Base-by-base conservation (phyloP, 2,329 filamentous ascomycete genomes). In the Trichophyton benhamiae region DNA sequence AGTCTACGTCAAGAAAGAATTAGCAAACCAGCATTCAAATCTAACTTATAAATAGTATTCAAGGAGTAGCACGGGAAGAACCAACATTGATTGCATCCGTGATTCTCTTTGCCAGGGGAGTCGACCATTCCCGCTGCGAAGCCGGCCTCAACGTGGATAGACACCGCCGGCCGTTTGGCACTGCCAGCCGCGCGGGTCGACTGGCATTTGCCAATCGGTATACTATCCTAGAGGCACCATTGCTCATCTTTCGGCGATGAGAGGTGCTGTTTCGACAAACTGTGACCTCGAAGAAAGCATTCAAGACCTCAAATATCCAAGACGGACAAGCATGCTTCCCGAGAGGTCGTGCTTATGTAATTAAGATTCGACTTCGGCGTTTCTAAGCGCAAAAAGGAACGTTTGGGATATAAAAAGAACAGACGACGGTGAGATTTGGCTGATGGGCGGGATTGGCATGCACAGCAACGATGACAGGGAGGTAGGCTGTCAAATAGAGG, bases 41-140 rank as follows among this genome's bases (percentile, higher is more conserved):
- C 13, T 2, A 4, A 13, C 30, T n/a, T 15, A 30, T 15, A 53
- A 13, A 25, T 4, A 48, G 53, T 4, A 38, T 48, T 41, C 41
- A 48, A 49, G 22, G 36, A 52, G 13, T 17, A 22, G 20, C 42
- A 30, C 8, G 11, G 17, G n/a, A 5, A 13, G 20, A 36, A 64
- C 72, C 60, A 80, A 95, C 91, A 66, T 86, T 87, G 65, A 97
- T 96, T 53, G 91, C 91, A 72, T 91, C 86, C 61, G 87, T 87
- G 58, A 97, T 82, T 67, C 88, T 87, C 72, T 94, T 92, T 6
- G 92, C 91, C 64, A 99, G 77, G 13, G 92, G 91, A 2, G 92
- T 99, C 1, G 91, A 95, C 91, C 91, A 96, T 78, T 88, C 78
- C 65, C 87, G 81, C 38, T 72, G 61, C 15, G 62, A 42, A 38